Percentiles rank a stretch among this genome's conserved stretches.
Evolutionary conservation across 192 early-diverging fungal genomes (phyloP).

Genomic region (Coemansia sp.): DNA sequence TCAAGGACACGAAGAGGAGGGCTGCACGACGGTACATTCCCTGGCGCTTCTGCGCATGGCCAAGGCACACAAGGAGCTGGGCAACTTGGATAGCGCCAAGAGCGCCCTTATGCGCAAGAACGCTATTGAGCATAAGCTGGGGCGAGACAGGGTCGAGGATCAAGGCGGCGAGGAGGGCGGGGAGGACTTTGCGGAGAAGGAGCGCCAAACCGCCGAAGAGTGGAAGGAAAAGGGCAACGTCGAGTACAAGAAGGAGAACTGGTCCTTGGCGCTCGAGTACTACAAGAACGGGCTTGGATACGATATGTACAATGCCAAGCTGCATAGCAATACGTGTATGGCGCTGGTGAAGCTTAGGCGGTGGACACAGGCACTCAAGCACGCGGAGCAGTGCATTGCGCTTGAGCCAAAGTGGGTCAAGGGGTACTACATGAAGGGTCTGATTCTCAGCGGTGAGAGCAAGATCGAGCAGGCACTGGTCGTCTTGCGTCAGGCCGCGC

Average conservation of each 20-base stretch:
- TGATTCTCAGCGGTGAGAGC: conserved; percentile 52
- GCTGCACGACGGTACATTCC: conserved; percentile 56
- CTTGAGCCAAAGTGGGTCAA: conserved; percentile 57
- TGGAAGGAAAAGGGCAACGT: conserved; percentile 56
- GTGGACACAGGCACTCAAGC: conserved; percentile 53
- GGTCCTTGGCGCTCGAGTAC: conserved; percentile 44
- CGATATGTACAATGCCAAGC: conserved; percentile 53
- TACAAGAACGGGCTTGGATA: conserved; percentile 51
- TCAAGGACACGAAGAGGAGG: conserved; percentile 41
- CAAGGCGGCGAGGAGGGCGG: conserved; percentile 2
- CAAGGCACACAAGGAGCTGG: conserved; percentile 58
- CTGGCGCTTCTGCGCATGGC: conserved; percentile 58
- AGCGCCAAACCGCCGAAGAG: conserved; percentile 34
- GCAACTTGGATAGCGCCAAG: conserved; percentile 47
- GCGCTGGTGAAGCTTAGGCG: conserved; percentile 50
- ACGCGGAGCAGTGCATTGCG: conserved; percentile 58
- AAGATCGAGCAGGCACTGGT: conserved; percentile 46
- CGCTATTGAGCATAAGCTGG: conserved; percentile 55
- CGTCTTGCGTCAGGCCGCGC: conserved; percentile 32
- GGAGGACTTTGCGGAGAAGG: conserved; percentile 10
- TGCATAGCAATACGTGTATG: conserved; percentile 57
- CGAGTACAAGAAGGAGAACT: conserved; percentile 52
- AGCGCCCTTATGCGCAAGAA: conserved; percentile 55
- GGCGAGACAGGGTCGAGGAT: conserved; percentile 19
- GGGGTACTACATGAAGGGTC: conserved; percentile 57